Base-by-base conservation (phyloP, 352 stramenopile species). In the Phytophthora constricta region DNA sequence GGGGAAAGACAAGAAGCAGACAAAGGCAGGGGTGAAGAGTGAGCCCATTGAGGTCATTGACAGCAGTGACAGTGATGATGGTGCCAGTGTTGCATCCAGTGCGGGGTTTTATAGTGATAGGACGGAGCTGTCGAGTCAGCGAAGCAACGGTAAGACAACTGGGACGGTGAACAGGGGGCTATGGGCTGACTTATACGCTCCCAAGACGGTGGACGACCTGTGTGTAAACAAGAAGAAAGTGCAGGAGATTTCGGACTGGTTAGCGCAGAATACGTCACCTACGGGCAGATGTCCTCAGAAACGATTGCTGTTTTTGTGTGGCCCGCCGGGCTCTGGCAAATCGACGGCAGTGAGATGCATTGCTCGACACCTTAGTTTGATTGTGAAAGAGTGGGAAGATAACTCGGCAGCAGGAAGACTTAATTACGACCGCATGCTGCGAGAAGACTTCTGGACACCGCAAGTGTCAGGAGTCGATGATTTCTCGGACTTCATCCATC, bases 171-270 rank as follows among this genome's bases (percentile, higher is more conserved):
- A 28, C 19, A 68, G 23, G 37, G 49, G 43, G 10, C 54, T 94
- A 4, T 96, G 85, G 88, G 60, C 68, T 8, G 84, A 92, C 33
- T 45, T 72, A 14, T 76, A 84, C 43, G 48, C 54, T 1, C 82
- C 85, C 0, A 65, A 71, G 19, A 69, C 57, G 3, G 68, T 89
- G 5, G 80, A 89, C n/a, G 79, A 96, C 1, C 64, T 96, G 2
- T 92, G 85, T 52, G 72, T 96, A 19, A 89, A 92, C 61, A 92
- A 91, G 69, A 93, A 93, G 53, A 96, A 96, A 66, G 59, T 87
- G 10, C 74, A 89, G 28, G 84, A 94, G 58, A 75, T 96, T 1
- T 76, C 67, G 11, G 76, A 82, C 8, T 96, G 88, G 88, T 42
- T 96, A 0, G 34, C 59, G 9, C 37, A 34, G 3, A 85, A 84